Evolutionary conservation across 2,329 filamentous ascomycete genomes (phyloP).

Genomic region (Penicillium corylophilum): DNA sequence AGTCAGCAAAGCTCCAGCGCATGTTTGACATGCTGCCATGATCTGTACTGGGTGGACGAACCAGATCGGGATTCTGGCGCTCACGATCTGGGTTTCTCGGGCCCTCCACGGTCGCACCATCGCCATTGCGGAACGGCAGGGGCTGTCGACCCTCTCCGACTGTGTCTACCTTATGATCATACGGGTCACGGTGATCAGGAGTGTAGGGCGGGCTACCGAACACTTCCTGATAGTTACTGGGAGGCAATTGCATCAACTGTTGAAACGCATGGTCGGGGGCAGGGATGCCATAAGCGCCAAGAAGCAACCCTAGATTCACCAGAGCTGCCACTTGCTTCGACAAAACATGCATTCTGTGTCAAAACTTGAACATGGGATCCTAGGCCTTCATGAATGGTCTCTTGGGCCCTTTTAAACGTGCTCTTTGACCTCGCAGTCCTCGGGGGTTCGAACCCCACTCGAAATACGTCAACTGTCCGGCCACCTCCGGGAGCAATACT

Average conservation of each 20-base stretch:
- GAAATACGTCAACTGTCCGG: background rate
- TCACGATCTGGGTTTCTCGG: slow-evolving; percentile 68
- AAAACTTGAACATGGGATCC: too few relatives aligned
- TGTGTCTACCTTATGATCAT: slow-evolving; percentile 63
- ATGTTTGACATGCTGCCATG: slow-evolving; percentile 69
- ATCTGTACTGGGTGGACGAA: slow-evolving; percentile 72
- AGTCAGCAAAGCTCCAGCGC: slow-evolving; percentile 69
- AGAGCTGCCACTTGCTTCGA: background rate
- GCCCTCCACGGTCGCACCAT: slow-evolving; percentile 66
- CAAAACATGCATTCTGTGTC: background rate
- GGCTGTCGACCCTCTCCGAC: slow-evolving; percentile 62
- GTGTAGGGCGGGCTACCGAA: slow-evolving; percentile 54
- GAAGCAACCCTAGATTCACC: slow-evolving; percentile 2
- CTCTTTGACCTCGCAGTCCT: background rate
- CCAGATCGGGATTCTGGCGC: slow-evolving; percentile 67
- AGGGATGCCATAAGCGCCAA: slow-evolving; percentile 8
- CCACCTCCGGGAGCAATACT: background rate
- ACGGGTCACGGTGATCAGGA: slow-evolving; percentile 59
- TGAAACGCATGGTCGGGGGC: slow-evolving; percentile 27
- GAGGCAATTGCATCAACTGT: slow-evolving; percentile 33
- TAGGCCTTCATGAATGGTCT: too few relatives aligned
- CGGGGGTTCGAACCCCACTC: background rate
- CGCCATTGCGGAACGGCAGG: slow-evolving; percentile 62
- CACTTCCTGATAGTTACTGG: slow-evolving; percentile 24
- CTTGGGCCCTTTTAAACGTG: background rate